These are phyloP conservation scores for Daldinia decipiens DNA, from an alignment of 495 filamentous ascomycete species.

Conservation along the genomic window DNA sequence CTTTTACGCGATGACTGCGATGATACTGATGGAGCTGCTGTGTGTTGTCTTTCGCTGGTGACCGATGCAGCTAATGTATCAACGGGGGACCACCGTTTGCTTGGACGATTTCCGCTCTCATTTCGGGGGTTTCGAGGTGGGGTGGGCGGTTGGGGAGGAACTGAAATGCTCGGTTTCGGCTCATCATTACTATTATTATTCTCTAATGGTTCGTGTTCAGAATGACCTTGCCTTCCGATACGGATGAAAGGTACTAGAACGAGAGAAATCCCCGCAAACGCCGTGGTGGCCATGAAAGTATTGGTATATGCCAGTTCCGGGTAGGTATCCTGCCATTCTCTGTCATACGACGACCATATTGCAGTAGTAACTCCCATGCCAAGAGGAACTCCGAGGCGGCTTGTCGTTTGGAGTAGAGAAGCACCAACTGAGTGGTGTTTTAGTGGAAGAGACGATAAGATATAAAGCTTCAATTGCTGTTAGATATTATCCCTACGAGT, in stretches of 20 bases:
- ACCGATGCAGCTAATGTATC: slow-evolving; percentile 43
- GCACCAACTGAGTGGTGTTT: slow-evolving; percentile 52
- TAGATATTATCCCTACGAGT: slow-evolving; percentile 6
- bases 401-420: slow-evolving; percentile 51
- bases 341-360: slow-evolving; percentile 47
- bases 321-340: slow-evolving; percentile 25
- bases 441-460: slow-evolving; percentile 45
- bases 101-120: slow-evolving; percentile 38
- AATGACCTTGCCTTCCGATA: slow-evolving; percentile 46
- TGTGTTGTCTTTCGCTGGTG: slow-evolving; percentile 32
- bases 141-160: slow-evolving; percentile 18
- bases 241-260: slow-evolving; percentile 50
- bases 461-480: slow-evolving; percentile 36
- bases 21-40: slow-evolving; percentile 43
- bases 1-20: slow-evolving; percentile 43
- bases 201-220: slow-evolving; percentile 2
- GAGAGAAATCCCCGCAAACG: slow-evolving; percentile 46
- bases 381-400: slow-evolving; percentile 50
- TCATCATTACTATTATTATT: slow-evolving; percentile 1
- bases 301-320: slow-evolving; percentile 49
- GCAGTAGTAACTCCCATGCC: slow-evolving; percentile 51
- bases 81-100: slow-evolving; percentile 48
- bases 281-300: slow-evolving; percentile 49
- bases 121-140: slow-evolving; percentile 17
- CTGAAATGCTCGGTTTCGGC: background rate